A percentile compares a stretch with the other conserved stretches of the same genome.
These are phyloP conservation scores for Globisporangium canariense DNA, from an alignment of 352 stramenopile species.

Conservation along the genomic window DNA sequence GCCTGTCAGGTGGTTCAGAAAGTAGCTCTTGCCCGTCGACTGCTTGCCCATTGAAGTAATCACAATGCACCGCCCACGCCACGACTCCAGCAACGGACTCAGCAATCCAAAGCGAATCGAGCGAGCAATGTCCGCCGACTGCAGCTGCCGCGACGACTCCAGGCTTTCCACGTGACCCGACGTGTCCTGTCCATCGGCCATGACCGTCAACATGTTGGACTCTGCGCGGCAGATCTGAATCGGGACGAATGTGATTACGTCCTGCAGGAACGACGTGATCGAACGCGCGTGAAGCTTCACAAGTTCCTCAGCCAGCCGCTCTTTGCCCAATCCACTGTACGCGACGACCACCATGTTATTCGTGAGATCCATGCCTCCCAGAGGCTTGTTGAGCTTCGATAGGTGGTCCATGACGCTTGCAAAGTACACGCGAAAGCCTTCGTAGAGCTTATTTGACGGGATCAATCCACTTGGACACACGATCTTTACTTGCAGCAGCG, in stretches of 20 bases:
- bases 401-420: conserved; percentile 45
- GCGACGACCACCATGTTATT: conserved; percentile 5
- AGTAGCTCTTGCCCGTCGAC: conserved; percentile 79
- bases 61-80: conserved; percentile 17
- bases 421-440: conserved; percentile 22
- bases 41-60: conserved; percentile 30
- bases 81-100: conserved; percentile 18
- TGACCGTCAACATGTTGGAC: conserved; percentile 48
- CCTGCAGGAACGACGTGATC: conserved; percentile 29
- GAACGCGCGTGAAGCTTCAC: conserved; percentile 17
- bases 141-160: conserved; percentile 19
- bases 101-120: conserved; percentile 21
- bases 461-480: conserved; percentile 11
- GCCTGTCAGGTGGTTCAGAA: conserved; percentile 70
- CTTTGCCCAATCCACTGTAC: neutral
- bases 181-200: conserved; percentile 42
- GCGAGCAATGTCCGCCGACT: conserved; percentile 39
- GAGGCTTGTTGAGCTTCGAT: conserved; percentile 51
- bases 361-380: conserved; percentile 34
- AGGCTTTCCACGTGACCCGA: conserved; percentile 21
- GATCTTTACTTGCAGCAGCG: conserved; percentile 25
- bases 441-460: neutral
- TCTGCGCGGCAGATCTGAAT: conserved; percentile 73
- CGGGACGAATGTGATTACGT: conserved; percentile 61
- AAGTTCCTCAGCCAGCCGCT: conserved; percentile 11